Percentiles rank a stretch among this genome's conserved stretches.
Conservation (phyloP, 2,329 filamentous ascomycete genomes). For the Chrysoporthe cubensis region DNA sequence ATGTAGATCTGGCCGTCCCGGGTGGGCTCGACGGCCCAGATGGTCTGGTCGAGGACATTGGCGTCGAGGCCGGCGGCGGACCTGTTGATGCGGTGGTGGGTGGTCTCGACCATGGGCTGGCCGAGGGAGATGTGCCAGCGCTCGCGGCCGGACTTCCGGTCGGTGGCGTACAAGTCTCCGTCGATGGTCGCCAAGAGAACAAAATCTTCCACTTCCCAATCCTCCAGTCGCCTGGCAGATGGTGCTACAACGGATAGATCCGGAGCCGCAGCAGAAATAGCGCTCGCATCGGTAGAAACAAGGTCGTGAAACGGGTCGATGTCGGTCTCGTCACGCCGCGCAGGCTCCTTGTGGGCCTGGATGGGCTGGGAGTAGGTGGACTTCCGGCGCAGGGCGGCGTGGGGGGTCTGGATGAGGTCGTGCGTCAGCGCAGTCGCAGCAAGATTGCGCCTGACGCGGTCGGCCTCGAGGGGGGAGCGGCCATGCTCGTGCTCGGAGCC, state of each 20-base stretch:
- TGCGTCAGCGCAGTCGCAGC: conserved; percentile 30
- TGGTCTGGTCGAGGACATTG: conserved; percentile 76
- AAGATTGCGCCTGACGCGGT: conserved; percentile 30
- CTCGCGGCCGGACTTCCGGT: conserved; percentile 81
- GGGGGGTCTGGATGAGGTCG: conserved; percentile 27
- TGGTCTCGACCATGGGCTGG: conserved; percentile 88
- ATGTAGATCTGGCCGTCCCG: conserved; percentile 86
- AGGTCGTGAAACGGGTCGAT: conserved; percentile 37
- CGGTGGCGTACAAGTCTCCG: conserved; percentile 89
- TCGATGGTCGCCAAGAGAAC: conserved; percentile 99
- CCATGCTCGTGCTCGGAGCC: conserved; percentile 9
- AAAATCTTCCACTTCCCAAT: conserved; percentile 99
- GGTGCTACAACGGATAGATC: conserved; percentile 94
- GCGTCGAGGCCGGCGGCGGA: conserved; percentile 64
- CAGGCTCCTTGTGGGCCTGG: conserved; percentile 16
- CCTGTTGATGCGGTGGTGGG: conserved; percentile 74
- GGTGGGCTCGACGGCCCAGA: conserved; percentile 95
- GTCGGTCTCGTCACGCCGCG: conserved; percentile 7
- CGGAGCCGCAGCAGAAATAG: conserved; percentile 97
- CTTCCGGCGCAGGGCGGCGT: conserved; percentile 25
- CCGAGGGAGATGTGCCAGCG: conserved; percentile 86
- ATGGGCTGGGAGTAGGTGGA: conserved; percentile 26
- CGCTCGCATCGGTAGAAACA: conserved; percentile 76
- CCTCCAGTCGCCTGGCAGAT: conserved; percentile 95
- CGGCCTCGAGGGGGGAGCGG: conserved; percentile 25